A percentile compares a stretch with the other conserved stretches of the same genome.
These are phyloP conservation scores for Hanseniaspora gamundiae DNA, from an alignment of 1,139 yeast species.

Conservation along the genomic window DNA sequence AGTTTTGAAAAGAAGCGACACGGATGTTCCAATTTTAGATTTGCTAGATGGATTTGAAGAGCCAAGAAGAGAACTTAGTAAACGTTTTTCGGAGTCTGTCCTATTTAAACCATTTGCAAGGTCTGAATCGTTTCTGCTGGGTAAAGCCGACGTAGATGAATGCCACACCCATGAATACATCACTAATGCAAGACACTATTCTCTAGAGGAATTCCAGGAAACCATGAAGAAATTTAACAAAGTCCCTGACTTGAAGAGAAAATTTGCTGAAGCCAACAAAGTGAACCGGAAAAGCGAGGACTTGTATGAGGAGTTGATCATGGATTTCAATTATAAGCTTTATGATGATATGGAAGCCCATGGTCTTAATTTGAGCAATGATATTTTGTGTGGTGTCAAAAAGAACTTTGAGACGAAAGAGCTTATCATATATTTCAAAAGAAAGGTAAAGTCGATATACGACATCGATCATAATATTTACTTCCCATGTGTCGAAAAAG, in stretches of 20 bases:
- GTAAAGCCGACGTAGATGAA: too few relatives aligned
- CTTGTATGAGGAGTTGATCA: slow-evolving; percentile 37
- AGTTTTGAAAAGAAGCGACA: background rate
- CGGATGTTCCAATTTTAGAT: background rate
- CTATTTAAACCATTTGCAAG: background rate
- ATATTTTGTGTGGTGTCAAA: slow-evolving; percentile 22
- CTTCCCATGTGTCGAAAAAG: slow-evolving; percentile 36
- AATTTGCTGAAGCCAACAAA: slow-evolving; percentile 40
- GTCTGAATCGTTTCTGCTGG: background rate
- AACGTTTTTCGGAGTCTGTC: too few relatives aligned
- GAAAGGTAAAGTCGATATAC: slow-evolving; percentile 30
- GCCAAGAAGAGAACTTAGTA: too few relatives aligned
- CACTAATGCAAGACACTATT: background rate
- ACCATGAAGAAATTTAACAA: background rate
- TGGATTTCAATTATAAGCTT: slow-evolving; percentile 25
- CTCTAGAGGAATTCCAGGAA: background rate
- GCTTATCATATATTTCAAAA: slow-evolving; percentile 25
- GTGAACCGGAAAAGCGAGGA: slow-evolving; percentile 38
- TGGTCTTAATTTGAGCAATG: slow-evolving; percentile 14
- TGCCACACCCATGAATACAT: background rate
- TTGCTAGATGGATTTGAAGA: background rate
- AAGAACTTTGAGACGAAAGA: slow-evolving; percentile 14
- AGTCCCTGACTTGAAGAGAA: slow-evolving; percentile 14
- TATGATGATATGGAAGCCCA: slow-evolving; percentile 13
- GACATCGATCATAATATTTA: slow-evolving; percentile 37